These are phyloP conservation scores for Syncephalastrum monosporum DNA, from an alignment of 371 early-diverging fungal genomes.

Conservation along the genomic window DNA sequence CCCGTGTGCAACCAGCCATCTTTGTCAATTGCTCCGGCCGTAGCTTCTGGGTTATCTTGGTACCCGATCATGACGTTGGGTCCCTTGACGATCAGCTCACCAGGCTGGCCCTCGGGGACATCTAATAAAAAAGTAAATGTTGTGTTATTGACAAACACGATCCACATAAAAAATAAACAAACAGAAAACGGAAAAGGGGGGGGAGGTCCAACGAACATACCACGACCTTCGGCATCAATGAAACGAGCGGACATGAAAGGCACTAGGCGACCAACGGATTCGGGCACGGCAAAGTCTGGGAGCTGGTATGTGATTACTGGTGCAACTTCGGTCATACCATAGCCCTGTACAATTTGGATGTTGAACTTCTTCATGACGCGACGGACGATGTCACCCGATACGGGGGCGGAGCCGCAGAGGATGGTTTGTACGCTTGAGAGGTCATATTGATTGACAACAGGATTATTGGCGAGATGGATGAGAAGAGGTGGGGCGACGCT, in stretches of 20 bases:
- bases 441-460: conserved; percentile 60
- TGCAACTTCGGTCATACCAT: conserved; percentile 72
- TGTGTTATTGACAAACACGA: conserved; percentile 46
- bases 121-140: conserved; percentile 24
- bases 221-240: conserved; percentile 53
- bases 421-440: conserved; percentile 53
- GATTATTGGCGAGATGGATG: conserved; percentile 53
- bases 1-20: conserved; percentile 83
- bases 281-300: conserved; percentile 22
- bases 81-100: conserved; percentile 79
- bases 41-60: conserved; percentile 66
- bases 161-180: conserved; percentile 23
- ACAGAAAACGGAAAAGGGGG: no score
- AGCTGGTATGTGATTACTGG: conserved; percentile 20
- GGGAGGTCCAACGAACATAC: conserved; percentile 17
- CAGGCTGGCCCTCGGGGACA: conserved; percentile 48
- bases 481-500: conserved; percentile 77
- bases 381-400: conserved; percentile 1
- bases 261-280: conserved; percentile 67
- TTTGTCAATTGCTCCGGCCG: conserved; percentile 60
- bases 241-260: conserved; percentile 67
- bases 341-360: conserved; percentile 29
- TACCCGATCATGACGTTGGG: conserved; percentile 84
- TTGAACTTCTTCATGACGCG: conserved; percentile 3
- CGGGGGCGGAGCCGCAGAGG: conserved; percentile 74